These are phyloP conservation scores for Xanthoconium separans DNA, from an alignment of 1,284 basidiomycete genomes.

Conservation along the genomic window DNA sequence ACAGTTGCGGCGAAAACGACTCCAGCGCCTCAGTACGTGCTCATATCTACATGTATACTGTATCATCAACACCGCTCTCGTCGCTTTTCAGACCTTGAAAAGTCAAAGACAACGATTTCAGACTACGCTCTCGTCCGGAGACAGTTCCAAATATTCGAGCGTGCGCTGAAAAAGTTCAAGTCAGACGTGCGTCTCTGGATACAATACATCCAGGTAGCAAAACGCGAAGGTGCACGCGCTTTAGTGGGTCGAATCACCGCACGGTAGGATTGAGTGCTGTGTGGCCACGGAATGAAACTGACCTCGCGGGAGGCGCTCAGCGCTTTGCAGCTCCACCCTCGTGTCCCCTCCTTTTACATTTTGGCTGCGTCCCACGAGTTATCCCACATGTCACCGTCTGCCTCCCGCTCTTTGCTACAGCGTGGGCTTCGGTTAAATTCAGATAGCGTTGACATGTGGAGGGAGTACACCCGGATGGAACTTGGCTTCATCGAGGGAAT, in stretches of 20 bases:
- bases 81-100: slow-evolving; percentile 44
- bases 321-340: slow-evolving; percentile 86
- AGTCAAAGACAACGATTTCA: slow-evolving; percentile 64
- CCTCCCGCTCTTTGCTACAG: slow-evolving; percentile 83
- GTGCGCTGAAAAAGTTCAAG: slow-evolving; percentile 87
- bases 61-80: not conserved
- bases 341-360: slow-evolving; percentile 78
- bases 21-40: slow-evolving; percentile 68
- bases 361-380: slow-evolving; percentile 87
- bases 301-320: slow-evolving; percentile 37
- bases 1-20: slow-evolving; percentile 72
- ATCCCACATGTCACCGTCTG: slow-evolving; percentile 72
- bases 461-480: slow-evolving; percentile 90
- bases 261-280: slow-evolving; percentile 45
- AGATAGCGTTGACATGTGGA: slow-evolving; percentile 75
- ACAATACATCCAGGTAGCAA: slow-evolving; percentile 84
- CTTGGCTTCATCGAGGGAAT: slow-evolving; percentile 85
- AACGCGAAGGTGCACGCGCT: slow-evolving; percentile 76
- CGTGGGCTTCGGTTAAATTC: slow-evolving; percentile 80
- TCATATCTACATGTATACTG: not conserved
- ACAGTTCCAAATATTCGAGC: slow-evolving; percentile 89
- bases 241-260: slow-evolving; percentile 79
- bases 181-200: slow-evolving; percentile 86
- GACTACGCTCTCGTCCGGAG: slow-evolving; percentile 81
- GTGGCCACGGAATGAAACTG: not conserved